These are phyloP conservation scores for Arxiozyma telluris DNA, from an alignment of 1,139 yeast species.

Conservation along the genomic window DNA sequence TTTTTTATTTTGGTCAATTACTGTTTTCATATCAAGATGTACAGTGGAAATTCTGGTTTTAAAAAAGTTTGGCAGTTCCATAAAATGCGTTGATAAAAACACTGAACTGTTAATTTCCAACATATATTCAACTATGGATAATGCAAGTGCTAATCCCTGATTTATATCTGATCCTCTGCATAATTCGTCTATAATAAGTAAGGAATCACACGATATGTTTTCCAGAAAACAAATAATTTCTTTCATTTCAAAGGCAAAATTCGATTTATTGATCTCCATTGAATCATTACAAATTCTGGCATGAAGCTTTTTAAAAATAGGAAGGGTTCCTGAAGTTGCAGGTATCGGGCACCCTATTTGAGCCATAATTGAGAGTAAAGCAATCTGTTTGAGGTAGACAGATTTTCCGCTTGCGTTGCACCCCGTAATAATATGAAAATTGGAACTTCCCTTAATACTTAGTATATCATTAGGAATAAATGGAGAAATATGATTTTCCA, in stretches of 20 bases:
- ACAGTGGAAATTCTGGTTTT: slow-evolving; percentile 28
- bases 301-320: slow-evolving; percentile 33
- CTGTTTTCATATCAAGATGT: slow-evolving; percentile 29
- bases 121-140: slow-evolving; percentile 34
- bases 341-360: slow-evolving; percentile 42
- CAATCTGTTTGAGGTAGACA: slow-evolving; percentile 36
- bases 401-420: slow-evolving; percentile 45
- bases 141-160: slow-evolving; percentile 37
- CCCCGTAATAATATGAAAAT: slow-evolving; percentile 39
- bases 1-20: slow-evolving; percentile 12
- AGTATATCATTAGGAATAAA: slow-evolving; percentile 37
- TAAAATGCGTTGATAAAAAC: slow-evolving; percentile 36
- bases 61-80: slow-evolving; percentile 32
- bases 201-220: slow-evolving; percentile 27
- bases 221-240: slow-evolving; percentile 38
- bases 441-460: slow-evolving; percentile 31
- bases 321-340: slow-evolving; percentile 35
- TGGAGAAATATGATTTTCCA: slow-evolving; percentile 27
- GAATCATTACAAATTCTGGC: slow-evolving; percentile 35
- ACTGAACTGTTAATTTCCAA: slow-evolving; percentile 25
- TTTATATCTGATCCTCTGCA: slow-evolving; percentile 39
- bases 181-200: slow-evolving; percentile 39
- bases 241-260: slow-evolving; percentile 39
- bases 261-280: slow-evolving; percentile 32
- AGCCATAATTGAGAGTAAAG: slow-evolving; percentile 36